Evolutionary conservation across 495 filamentous ascomycete genomes (phyloP).

Genomic region (Immersiella caudata): DNA sequence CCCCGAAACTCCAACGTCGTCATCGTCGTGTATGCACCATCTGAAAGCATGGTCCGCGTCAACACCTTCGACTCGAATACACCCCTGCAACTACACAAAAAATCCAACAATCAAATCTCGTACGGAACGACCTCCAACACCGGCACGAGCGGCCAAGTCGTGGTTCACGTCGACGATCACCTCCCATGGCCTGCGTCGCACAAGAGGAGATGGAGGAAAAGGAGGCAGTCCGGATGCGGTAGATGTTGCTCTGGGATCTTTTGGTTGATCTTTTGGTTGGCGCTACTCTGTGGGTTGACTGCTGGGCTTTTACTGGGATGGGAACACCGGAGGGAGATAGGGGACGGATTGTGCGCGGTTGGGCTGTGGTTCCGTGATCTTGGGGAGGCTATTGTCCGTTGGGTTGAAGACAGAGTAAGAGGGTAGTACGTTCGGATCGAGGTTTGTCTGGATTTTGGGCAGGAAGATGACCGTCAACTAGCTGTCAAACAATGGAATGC

Average conservation of each 20-base stretch:
- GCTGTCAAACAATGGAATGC: no score
- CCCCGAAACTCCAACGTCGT: no score
- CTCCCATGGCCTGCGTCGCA: neutral
- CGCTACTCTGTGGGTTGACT: neutral
- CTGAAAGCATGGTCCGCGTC: no score
- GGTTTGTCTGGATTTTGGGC: no score
- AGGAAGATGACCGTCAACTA: no score
- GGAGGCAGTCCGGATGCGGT: neutral
- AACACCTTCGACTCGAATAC: neutral
- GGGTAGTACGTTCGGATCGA: no score
- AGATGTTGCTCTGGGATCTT: neutral
- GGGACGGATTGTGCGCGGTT: neutral
- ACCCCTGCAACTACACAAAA: neutral
- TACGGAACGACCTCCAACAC: neutral
- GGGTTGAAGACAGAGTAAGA: no score
- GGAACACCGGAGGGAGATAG: neutral
- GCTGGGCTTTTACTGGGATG: neutral
- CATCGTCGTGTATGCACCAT: no score
- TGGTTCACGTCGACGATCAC: neutral
- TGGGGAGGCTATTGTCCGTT: no score
- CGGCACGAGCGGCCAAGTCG: neutral
- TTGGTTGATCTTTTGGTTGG: neutral
- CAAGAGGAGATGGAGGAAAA: neutral
- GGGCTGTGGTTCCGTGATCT: no score
- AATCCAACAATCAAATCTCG: neutral